Evolutionary conservation across 768 basidiomycete species (phyloP).

Genomic region (Trichaptum fuscoviolaceum): DNA sequence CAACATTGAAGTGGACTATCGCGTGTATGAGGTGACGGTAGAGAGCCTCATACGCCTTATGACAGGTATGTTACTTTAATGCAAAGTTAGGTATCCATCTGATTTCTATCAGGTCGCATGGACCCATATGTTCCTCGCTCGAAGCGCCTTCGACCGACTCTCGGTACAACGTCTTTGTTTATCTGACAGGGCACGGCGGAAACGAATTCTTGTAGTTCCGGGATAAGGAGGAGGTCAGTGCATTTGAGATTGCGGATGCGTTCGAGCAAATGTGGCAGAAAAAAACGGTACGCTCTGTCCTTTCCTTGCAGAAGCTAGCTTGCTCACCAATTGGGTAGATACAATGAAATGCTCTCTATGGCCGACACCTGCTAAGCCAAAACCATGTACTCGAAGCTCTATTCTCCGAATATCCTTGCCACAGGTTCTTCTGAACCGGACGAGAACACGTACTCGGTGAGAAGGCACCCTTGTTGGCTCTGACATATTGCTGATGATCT

Average conservation of each 20-base stretch:
- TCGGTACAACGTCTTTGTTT: constrained; percentile 89
- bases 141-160: constrained; percentile 91
- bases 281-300: constrained; percentile 57
- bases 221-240: constrained; percentile 96
- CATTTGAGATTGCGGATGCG: constrained; percentile 96
- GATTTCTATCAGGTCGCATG: constrained; percentile 60
- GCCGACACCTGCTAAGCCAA: constrained; percentile 98
- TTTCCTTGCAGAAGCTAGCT: neutral
- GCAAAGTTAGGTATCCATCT: neutral
- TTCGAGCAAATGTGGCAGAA: constrained; percentile 99
- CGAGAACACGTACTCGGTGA: constrained; percentile 92
- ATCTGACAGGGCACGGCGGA: constrained; percentile 98
- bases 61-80: constrained; percentile 59
- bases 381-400: constrained; percentile 89
- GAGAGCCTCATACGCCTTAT: constrained; percentile 91
- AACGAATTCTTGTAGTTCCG: constrained; percentile 99
- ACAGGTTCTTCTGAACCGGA: constrained; percentile 81
- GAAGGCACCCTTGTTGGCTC: constrained; percentile 20
- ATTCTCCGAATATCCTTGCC: constrained; percentile 90
- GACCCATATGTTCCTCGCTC: constrained; percentile 82
- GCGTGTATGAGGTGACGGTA: constrained; percentile 97
- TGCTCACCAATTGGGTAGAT: constrained; percentile 36
- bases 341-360: constrained; percentile 98
- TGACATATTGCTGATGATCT: neutral
- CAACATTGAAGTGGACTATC: constrained; percentile 96